Percentiles rank a stretch among this genome's conserved stretches.
These are phyloP conservation scores for Aspergillus pseudoglaucus DNA, from an alignment of 2,329 filamentous ascomycete species.

Conservation along the genomic window DNA sequence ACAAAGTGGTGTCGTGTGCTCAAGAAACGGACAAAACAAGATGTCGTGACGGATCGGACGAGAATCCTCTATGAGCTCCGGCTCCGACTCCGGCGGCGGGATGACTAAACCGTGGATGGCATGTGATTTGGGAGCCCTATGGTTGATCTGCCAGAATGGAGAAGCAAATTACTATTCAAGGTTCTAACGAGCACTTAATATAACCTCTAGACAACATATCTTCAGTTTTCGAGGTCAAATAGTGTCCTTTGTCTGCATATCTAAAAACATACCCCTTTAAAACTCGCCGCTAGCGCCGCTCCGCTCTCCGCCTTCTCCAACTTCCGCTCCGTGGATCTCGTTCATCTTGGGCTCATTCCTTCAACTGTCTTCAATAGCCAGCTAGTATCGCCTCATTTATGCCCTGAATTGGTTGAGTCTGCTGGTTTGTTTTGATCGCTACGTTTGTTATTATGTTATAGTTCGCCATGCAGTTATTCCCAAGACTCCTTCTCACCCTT, in stretches of 20 bases:
- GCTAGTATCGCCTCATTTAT: neutral
- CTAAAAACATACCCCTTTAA: neutral
- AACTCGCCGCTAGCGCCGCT: neutral
- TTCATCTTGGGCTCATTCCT: neutral
- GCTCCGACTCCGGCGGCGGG: neutral
- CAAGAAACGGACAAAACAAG: neutral
- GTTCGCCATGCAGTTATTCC: conserved; percentile 21
- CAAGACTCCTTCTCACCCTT: conserved; percentile 20
- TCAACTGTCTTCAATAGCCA: neutral
- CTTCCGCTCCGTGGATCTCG: neutral
- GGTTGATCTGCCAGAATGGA: no score
- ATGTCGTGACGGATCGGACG: neutral
- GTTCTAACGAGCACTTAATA: no score
- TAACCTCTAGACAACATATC: no score
- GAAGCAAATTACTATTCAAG: no score
- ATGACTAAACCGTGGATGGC: neutral
- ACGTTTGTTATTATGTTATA: conserved; percentile 9
- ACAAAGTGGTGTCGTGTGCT: neutral
- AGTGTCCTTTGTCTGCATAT: no score
- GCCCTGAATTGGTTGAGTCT: neutral
- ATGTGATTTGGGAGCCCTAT: neutral
- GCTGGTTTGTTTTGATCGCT: neutral
- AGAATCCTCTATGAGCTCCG: neutral
- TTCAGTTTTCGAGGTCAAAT: no score
- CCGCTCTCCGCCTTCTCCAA: conserved; percentile 1